Percentiles rank a stretch among this genome's conserved stretches.
These are phyloP conservation scores for Hypoxylon sp. DNA, from an alignment of 2,329 filamentous ascomycete genomes.

Conservation along the genomic window DNA sequence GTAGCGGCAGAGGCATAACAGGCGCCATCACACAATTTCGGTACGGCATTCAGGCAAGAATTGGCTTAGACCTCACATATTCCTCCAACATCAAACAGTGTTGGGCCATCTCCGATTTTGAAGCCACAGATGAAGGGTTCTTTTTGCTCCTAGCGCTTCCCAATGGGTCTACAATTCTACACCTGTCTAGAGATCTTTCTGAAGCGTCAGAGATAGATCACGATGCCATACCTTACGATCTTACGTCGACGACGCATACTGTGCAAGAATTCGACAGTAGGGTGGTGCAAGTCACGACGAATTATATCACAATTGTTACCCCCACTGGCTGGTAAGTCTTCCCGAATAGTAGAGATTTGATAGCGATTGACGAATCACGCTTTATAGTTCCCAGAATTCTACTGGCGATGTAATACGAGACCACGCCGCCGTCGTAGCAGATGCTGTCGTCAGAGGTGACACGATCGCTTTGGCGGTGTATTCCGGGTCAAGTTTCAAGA, in stretches of 20 bases:
- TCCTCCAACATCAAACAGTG: conserved; percentile 64
- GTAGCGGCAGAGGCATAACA: conserved; percentile 73
- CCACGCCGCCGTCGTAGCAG: conserved; percentile 54
- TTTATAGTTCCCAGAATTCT: conserved; percentile 52
- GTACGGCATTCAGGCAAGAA: conserved; percentile 77
- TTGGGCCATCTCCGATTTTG: conserved; percentile 64
- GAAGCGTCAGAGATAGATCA: conserved; percentile 61
- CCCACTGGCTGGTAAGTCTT: conserved; percentile 57
- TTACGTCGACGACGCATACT: conserved; percentile 67
- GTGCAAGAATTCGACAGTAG: conserved; percentile 55
- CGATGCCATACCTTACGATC: conserved; percentile 64
- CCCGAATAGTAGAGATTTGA: conserved; percentile 10
- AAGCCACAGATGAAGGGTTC: conserved; percentile 51
- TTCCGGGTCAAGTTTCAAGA: conserved; percentile 54
- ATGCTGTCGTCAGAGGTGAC: conserved; percentile 60
- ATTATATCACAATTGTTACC: conserved; percentile 59
- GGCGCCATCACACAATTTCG: conserved; percentile 78
- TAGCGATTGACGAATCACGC: conserved; percentile 26
- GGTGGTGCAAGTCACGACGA: conserved; percentile 70
- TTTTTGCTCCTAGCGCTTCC: conserved; percentile 66
- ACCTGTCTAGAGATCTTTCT: conserved; percentile 64
- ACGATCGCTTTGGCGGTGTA: conserved; percentile 62
- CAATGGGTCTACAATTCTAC: conserved; percentile 63
- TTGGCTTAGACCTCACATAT: conserved; percentile 71
- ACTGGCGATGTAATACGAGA: conserved; percentile 55